Evolutionary conservation across 2,329 filamentous ascomycete species (phyloP), one percentile per base, ranked within the genome.

Genomic region (Fusarium multiceps): DNA sequence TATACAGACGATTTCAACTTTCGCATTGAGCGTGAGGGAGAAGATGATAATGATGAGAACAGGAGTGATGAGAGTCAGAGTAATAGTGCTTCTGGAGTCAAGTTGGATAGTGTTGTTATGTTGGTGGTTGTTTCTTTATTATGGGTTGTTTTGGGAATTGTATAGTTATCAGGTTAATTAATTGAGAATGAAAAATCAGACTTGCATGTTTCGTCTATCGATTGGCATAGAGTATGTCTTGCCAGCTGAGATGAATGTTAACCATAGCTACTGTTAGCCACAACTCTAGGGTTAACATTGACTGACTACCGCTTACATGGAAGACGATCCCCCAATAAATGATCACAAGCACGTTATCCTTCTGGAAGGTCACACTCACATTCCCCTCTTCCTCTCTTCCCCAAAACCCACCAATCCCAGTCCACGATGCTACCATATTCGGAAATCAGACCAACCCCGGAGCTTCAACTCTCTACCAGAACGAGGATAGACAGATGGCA

Each of bases 1-100:
- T 74, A 82, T 48, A 81, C 79, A 4, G 75, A 80, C 41, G 79
- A 71, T 23, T 72, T 55, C 28, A 46, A 83, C 43, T 79, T 85
- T 58, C 69, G 76, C 18, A 77, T 83, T 30, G 75, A 81, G 69
- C 71, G 76, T 30, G 76, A 77, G 7, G 73, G 73, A 1, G 28
- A 57, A 2, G 25, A 51, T n/a, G 18, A 34, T 14, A 49, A 34
- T 18, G 21, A 55, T 7, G 55, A 43, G 6, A 28, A 65, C 10
- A 42, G 30, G 6, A 42, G 51, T 27, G 53, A 57, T 25, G 60
- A 59, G 23, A 48, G 54, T 9, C 45, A 45, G 32, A 65, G 40
- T 14, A 61, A 69, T 43, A 66, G 56, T 18, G 59, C 48, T 10
- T 27, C 55, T 47, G 14, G 69, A 23, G 63, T 49, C 20, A 48